Conservation (phyloP, 306 rosid genomes). For the Medicago lupulina region DNA sequence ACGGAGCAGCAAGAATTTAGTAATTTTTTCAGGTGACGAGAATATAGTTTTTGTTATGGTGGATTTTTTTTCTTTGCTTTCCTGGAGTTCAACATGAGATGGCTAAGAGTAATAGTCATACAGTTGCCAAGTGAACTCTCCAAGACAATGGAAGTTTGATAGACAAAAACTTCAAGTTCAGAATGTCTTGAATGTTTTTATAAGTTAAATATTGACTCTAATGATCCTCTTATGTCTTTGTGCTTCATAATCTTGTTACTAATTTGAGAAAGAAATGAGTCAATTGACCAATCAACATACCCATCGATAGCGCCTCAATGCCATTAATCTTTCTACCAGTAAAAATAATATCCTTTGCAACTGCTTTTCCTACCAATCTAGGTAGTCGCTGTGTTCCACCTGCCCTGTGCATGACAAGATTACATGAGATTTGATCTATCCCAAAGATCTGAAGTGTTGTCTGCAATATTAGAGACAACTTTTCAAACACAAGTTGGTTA, state of each 20-base stretch:
- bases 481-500: no score
- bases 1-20: conserved; percentile 23
- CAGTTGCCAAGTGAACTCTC: conserved; percentile 26
- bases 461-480: no score
- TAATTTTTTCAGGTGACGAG: background rate
- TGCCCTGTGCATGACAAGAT: conserved; percentile 66
- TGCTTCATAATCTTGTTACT: conserved; percentile 14
- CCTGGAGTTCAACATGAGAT: conserved; percentile 17
- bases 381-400: conserved; percentile 95
- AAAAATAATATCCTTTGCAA: conserved; percentile 84
- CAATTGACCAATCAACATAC: conserved; percentile 47
- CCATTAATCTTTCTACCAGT: conserved; percentile 80
- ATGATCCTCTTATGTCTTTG: conserved; percentile 11
- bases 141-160: conserved; percentile 5
- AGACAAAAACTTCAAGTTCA: background rate
- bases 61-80: conserved; percentile 15
- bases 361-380: conserved; percentile 81
- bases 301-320: conserved; percentile 77
- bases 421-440: conserved; percentile 37
- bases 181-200: conserved; percentile 2
- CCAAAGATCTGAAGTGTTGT: no score
- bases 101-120: conserved; percentile 3
- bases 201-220: conserved; percentile 12
- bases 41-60: background rate
- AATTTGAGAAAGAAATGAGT: conserved; percentile 22